Evolutionary conservation across 2,329 filamentous ascomycete genomes (phyloP), one percentile per base, ranked within the genome.

Genomic region (Fusarium equiseti): DNA sequence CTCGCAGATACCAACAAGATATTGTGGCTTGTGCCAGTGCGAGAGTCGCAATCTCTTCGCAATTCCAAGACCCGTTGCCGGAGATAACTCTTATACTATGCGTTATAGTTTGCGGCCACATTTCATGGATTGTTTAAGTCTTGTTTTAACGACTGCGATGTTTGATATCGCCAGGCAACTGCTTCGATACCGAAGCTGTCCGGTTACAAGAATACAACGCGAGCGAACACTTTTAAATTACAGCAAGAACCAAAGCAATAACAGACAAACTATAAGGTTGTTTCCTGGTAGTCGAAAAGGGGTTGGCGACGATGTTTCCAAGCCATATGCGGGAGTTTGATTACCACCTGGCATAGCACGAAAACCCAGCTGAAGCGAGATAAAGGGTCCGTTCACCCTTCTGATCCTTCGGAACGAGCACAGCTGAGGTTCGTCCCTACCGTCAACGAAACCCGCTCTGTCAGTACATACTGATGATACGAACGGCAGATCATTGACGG

Each of bases 271-370:
- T 72, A 38, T 38, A 73, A 72, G 59, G 55, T 62, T 63, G 46
- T 66, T 62, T 44, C 59, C 64, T 56, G 59, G 38, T 53, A 44
- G 35, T 62, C 46, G 50, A 59, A 72, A 71, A 66, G 59, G 70
- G 65, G 73, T 38, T 22, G 51, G 27, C 26, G 43, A 65, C 62
- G 45, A 58, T 53, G 63, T 52, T 58, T 57, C 42, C 50, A 65
- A 62, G 32, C 53, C 59, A 64, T 64, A 55, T 71, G 58, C 49
- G 43, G 48, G 46, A 61, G 60, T 72, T 75, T 75, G 54, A 75
- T 75, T 75, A 66, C 71, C 70, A 63, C 63, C 51, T 65, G 46
- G 60, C 55, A 70, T 63, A 66, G 65, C 59, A 59, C 64, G 59
- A 71, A 59, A 54, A 53, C 53, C 48, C 40, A 62, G 62, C 46